Base-by-base conservation (phyloP, 1,284 basidiomycete species). In the Fomitopsis pinicola region DNA sequence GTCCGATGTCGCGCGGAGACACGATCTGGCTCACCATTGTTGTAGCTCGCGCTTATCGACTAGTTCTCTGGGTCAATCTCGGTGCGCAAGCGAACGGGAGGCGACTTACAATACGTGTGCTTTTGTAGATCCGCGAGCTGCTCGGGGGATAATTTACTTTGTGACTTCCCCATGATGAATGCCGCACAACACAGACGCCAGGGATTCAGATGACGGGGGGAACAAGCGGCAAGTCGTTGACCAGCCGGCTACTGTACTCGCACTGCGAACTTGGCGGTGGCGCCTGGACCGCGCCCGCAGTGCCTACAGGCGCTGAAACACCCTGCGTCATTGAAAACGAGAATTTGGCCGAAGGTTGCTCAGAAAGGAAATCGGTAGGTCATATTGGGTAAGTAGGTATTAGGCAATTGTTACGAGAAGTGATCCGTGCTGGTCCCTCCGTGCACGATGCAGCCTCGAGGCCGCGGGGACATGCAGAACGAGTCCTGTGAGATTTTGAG, bases 11-110 rank as follows among this genome's bases (percentile, higher is more conserved):
- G 62, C 62, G 54, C 61, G 59, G 64, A 60, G 50, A 59, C 52
- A 60, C 48, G 56, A 44, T 12, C 28, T 50, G 36, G 66, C 60
- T 40, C 35, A 92, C 97, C 97, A 99, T 84, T 98, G 96, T 81
- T 99, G 97, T 59, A 99, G 88, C 77, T 99, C 97, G 77, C 96
- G 94, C 88, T 98, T 98, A 83, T 99, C 97, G 76, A 99, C 97
- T 99, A 76, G 35, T 63, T 58, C 30, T 57, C 66, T 63, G 60
- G 70, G 62, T 61, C 63, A 70, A 65, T 62, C 60, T 55, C 58
- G 50, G 61, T 55, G 50, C 53, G 46, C 55, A 44, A 38, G 44
- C 50, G 57, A 60, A 56, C 63, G 61, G 56, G 52, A 59, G 28
- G 61, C 59, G 56, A 82, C 92, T 74, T 71, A 98, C 97, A 99